Conservation (phyloP, 768 basidiomycete genomes). For the Symmetrospora coprosmae region DNA sequence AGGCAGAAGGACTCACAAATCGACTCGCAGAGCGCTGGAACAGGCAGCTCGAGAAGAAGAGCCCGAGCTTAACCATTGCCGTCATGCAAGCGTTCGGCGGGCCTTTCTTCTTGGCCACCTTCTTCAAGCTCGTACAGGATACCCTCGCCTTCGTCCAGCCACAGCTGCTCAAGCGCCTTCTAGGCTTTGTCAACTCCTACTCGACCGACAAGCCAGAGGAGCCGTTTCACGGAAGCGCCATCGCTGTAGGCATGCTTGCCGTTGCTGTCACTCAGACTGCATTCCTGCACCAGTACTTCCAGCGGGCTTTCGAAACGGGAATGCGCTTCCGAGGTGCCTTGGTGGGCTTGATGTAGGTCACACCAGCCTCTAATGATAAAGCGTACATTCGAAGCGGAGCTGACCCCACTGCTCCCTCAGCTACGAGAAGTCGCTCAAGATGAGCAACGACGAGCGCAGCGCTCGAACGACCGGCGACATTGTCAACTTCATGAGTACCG, state of each 20-base stretch:
- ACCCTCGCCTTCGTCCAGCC: conserved; percentile 70
- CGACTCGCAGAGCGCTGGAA: conserved; percentile 2
- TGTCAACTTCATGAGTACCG: conserved; percentile 69
- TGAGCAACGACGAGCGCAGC: conserved; percentile 70
- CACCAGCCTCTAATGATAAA: conserved; percentile 9
- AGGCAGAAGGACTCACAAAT: neutral
- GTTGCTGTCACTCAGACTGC: conserved; percentile 64
- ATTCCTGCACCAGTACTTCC: conserved; percentile 35
- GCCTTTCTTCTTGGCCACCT: conserved; percentile 45
- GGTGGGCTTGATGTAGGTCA: conserved; percentile 39
- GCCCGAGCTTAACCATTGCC: conserved; percentile 54
- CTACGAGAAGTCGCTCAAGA: conserved; percentile 68
- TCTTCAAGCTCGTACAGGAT: conserved; percentile 49
- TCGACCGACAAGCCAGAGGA: conserved; percentile 42
- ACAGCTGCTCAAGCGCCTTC: conserved; percentile 61
- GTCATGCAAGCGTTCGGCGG: conserved; percentile 64
- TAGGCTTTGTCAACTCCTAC: conserved; percentile 69
- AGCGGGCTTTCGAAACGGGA: conserved; percentile 39
- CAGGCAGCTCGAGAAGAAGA: conserved; percentile 30
- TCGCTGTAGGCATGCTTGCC: conserved; percentile 66
- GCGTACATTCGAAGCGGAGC: too few relatives aligned
- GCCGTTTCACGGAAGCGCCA: conserved; percentile 54
- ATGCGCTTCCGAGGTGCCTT: conserved; percentile 90
- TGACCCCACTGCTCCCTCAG: conserved; percentile 46
- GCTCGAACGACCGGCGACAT: conserved; percentile 72